phyloP scores from a whole-genome alignment of 148 eudicot species.

The Camellia lanceoleosa region DNA sequence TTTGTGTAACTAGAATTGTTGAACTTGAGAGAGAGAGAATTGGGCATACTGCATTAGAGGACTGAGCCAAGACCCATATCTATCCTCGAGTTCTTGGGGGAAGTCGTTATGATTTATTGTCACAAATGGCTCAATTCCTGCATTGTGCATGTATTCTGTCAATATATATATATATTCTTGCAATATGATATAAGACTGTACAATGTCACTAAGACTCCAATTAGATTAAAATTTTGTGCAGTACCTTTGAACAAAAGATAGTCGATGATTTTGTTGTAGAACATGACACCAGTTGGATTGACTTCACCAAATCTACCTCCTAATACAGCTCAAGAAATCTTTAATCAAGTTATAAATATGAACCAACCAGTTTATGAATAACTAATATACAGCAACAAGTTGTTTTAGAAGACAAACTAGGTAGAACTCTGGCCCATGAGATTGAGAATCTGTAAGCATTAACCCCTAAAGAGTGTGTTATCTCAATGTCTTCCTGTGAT shows the following conservation, averaged over 20 bases:
- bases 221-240: neutral
- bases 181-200: no score
- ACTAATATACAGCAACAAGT: neutral
- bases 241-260: slow-evolving; percentile 60
- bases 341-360: neutral
- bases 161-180: neutral
- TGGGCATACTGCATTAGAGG: slow-evolving; percentile 70
- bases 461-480: slow-evolving; percentile 63
- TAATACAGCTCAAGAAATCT: slow-evolving; percentile 21
- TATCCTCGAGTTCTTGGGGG: slow-evolving; percentile 70
- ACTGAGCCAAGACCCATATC: slow-evolving; percentile 75
- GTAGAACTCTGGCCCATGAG: slow-evolving; percentile 79
- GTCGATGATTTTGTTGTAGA: slow-evolving; percentile 64
- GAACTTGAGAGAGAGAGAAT: neutral
- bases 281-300: slow-evolving; percentile 50
- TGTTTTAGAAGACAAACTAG: slow-evolving; percentile 35
- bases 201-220: neutral
- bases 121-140: slow-evolving; percentile 86
- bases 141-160: neutral
- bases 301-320: slow-evolving; percentile 64
- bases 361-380: neutral
- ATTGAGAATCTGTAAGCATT: slow-evolving; percentile 80
- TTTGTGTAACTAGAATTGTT: no score
- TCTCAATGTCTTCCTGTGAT: slow-evolving; percentile 70
- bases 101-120: slow-evolving; percentile 64